Percentiles rank a stretch among this genome's conserved stretches.
Evolutionary conservation across 352 stramenopile species (phyloP).

Genomic region (Pythium aquatile): DNA sequence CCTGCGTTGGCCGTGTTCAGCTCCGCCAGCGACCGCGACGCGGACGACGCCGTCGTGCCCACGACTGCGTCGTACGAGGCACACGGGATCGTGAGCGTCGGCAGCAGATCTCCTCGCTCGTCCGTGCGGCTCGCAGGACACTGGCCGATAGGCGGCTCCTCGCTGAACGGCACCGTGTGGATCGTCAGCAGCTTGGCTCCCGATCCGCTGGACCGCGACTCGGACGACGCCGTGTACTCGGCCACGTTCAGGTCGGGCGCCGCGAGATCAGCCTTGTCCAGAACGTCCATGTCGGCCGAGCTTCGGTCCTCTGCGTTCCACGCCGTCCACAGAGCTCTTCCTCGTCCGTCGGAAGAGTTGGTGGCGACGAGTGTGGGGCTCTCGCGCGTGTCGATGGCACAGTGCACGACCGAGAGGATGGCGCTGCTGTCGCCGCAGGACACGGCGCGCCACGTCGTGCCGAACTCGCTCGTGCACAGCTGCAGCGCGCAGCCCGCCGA

Average conservation of each 20-base stretch:
- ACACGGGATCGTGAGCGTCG: conserved; percentile 29
- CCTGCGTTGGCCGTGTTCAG: not conserved
- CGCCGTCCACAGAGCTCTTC: conserved; percentile 19
- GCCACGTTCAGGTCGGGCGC: conserved; percentile 26
- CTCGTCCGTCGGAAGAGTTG: conserved; percentile 11
- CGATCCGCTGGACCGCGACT: not conserved
- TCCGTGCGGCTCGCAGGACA: conserved; percentile 16
- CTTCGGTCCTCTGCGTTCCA: conserved; percentile 22
- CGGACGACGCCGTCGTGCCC: not conserved
- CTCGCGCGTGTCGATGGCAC: conserved; percentile 21
- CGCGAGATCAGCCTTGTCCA: conserved; percentile 20
- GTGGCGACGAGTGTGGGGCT: not conserved
- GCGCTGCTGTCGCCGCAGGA: conserved; percentile 14
- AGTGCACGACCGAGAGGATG: conserved; percentile 20
- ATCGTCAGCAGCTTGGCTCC: conserved; percentile 15
- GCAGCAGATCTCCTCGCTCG: conserved; percentile 18
- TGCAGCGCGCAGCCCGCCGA: conserved; percentile 25
- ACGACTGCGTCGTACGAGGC: conserved; percentile 15
- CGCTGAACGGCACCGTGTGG: conserved; percentile 25
- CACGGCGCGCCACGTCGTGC: conserved; percentile 19
- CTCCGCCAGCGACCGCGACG: conserved; percentile 9
- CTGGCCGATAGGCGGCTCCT: conserved; percentile 28
- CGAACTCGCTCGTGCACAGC: conserved; percentile 20
- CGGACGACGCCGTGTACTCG: not conserved
- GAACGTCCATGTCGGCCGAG: not conserved